Evolutionary conservation across 345 rosid genomes (phyloP).

Genomic region (Microthlaspi erraticum): DNA sequence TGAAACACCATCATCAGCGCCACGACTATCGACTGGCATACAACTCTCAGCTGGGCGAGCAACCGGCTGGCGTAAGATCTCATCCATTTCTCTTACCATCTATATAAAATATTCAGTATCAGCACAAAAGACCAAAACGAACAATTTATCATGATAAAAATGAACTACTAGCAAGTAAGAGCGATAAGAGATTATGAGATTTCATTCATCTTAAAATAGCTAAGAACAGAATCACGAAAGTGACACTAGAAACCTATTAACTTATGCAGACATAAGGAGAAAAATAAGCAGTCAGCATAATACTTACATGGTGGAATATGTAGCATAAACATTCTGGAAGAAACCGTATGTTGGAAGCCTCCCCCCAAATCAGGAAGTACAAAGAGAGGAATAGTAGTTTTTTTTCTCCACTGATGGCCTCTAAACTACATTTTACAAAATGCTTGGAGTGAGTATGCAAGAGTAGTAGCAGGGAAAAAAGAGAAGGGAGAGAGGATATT

Average conservation of each 20-base stretch:
- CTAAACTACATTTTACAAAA: conserved; percentile 64
- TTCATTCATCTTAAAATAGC: conserved; percentile 15
- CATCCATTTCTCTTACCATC: conserved; percentile 99
- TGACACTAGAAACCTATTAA: conserved; percentile 5
- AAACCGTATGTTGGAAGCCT: conserved; percentile 83
- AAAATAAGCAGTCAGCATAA: conserved; percentile 22
- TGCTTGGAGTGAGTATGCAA: conserved; percentile 23
- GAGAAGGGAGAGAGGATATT: conserved; percentile 27
- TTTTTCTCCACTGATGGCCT: conserved; percentile 78
- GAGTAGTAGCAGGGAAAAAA: conserved; percentile 32
- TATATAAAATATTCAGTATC: conserved; percentile 42
- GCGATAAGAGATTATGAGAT: conserved; percentile 1
- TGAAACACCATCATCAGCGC: conserved; percentile 61
- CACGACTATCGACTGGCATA: conserved; percentile 65
- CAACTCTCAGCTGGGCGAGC: conserved; percentile 89
- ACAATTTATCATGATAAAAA: background rate
- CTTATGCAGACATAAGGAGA: conserved; percentile 17
- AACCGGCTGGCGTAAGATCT: conserved; percentile 66
- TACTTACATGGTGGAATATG: conserved; percentile 93
- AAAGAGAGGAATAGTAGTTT: conserved; percentile 75
- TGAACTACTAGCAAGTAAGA: conserved; percentile 16
- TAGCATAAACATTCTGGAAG: conserved; percentile 96
- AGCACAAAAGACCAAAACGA: conserved; percentile 7
- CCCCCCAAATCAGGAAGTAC: conserved; percentile 95
- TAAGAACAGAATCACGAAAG: conserved; percentile 6